phyloP scores from a whole-genome alignment of 495 filamentous ascomycete species.

The Neurospora terricola region DNA sequence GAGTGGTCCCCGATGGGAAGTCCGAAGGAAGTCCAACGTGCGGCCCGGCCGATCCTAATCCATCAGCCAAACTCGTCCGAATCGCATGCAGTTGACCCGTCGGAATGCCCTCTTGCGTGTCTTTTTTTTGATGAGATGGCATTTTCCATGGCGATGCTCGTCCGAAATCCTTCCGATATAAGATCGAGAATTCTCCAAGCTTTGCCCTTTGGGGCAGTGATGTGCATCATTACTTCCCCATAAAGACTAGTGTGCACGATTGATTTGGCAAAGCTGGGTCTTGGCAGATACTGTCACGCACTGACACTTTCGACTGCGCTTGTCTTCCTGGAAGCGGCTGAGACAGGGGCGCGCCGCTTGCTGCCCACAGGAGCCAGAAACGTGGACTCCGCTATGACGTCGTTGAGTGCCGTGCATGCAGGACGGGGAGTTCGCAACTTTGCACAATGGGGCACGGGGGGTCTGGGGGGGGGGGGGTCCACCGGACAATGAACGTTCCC shows the following conservation, averaged over 20 bases:
- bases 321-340: not conserved
- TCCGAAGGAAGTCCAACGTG: not conserved
- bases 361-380: not conserved
- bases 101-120: not conserved
- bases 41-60: not conserved
- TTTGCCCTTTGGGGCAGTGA: not conserved
- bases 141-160: not conserved
- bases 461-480: not conserved
- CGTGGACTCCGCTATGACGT: slow-evolving; percentile 3
- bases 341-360: not conserved
- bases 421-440: not conserved
- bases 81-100: not conserved
- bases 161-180: not conserved
- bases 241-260: not conserved
- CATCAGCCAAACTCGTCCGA: not conserved
- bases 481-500: not conserved
- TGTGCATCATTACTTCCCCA: not conserved
- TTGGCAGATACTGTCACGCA: not conserved
- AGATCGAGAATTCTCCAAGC: not conserved
- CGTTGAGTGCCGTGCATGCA: not conserved
- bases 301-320: not conserved
- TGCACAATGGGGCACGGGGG: not conserved
- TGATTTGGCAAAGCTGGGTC: not conserved
- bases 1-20: not conserved
- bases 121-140: not conserved